Percentiles rank a stretch among this genome's conserved stretches.
These are phyloP conservation scores for Ganoderma resinaceum DNA, from an alignment of 1,284 basidiomycete genomes.

Conservation along the genomic window DNA sequence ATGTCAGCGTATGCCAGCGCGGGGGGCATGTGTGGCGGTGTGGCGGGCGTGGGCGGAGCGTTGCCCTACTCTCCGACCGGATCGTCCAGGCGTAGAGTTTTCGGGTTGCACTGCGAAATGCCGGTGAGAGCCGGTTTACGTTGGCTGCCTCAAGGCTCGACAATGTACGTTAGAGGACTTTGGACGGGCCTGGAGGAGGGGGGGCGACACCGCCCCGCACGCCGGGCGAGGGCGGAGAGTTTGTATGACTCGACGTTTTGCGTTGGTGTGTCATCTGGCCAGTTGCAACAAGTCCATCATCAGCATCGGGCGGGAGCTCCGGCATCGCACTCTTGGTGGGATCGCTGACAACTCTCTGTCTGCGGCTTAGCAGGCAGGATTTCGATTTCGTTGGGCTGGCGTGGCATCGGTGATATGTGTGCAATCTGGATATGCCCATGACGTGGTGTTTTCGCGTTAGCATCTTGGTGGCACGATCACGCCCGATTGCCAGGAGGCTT, in stretches of 20 bases:
- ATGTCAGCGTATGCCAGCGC: constrained; percentile 16
- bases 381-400: neutral
- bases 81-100: constrained; percentile 3
- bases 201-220: constrained; percentile 23
- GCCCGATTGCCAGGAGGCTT: neutral
- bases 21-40: neutral
- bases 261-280: constrained; percentile 14
- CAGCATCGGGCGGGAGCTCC: neutral
- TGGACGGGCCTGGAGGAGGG: neutral
- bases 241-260: constrained; percentile 17
- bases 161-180: constrained; percentile 11
- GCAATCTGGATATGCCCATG: neutral
- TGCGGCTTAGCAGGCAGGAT: neutral
- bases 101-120: constrained; percentile 10
- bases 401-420: neutral
- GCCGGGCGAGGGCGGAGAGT: constrained; percentile 20
- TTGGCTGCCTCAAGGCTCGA: constrained; percentile 1
- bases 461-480: neutral
- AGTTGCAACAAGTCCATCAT: constrained; percentile 12
- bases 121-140: neutral
- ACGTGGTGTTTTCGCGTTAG: neutral
- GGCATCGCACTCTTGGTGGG: neutral
- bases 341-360: no score
- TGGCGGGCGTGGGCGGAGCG: constrained; percentile 3
- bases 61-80: constrained; percentile 22